phyloP scores from a whole-genome alignment of 345 rosid genomes.

The Eucalyptus guilfoylei region DNA sequence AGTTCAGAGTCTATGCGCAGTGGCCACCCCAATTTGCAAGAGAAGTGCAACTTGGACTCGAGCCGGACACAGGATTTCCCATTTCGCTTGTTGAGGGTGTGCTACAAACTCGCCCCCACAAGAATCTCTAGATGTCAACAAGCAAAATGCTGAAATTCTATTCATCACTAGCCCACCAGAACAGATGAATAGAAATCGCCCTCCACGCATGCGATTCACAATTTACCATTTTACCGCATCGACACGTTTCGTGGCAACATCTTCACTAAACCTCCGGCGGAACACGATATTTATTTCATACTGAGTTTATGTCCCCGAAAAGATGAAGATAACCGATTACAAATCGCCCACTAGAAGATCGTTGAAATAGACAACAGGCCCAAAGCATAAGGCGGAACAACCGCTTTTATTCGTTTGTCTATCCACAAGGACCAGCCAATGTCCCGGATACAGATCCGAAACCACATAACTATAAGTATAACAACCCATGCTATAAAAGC shows the following conservation, averaged over 20 bases:
- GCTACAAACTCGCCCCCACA: neutral
- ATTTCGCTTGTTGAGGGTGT: no score
- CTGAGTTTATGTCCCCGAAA: neutral
- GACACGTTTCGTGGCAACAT: rapidly evolving
- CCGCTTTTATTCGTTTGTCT: neutral
- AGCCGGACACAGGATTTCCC: no score
- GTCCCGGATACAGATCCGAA: neutral
- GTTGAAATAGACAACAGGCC: neutral
- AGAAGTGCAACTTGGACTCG: no score
- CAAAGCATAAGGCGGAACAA: neutral
- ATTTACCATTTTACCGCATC: neutral
- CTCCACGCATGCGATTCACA: neutral
- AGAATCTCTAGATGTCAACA: neutral
- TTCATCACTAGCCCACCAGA: neutral
- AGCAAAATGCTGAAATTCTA: neutral
- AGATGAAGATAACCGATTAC: neutral
- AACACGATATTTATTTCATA: neutral
- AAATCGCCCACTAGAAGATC: neutral
- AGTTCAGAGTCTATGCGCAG: no score
- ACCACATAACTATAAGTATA: neutral
- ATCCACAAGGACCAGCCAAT: neutral
- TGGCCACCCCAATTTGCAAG: no score
- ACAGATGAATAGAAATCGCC: neutral
- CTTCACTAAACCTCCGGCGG: neutral
- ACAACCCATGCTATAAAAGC: neutral